These are phyloP conservation scores for Brasilioporus rufonigricans DNA, from an alignment of 768 basidiomycete species.

Conservation along the genomic window DNA sequence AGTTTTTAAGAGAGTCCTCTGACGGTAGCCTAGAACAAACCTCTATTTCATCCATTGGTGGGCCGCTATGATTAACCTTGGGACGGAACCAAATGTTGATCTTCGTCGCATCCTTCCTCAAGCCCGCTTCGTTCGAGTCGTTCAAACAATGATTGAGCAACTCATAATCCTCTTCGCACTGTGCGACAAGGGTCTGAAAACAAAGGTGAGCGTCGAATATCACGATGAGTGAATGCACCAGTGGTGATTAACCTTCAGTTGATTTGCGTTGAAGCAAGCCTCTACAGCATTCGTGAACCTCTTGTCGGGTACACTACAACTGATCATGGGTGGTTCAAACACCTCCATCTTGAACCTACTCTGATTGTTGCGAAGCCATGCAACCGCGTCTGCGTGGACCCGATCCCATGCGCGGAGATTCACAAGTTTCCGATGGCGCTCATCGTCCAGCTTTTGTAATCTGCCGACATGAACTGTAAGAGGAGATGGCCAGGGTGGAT, in stretches of 20 bases:
- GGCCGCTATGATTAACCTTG: constrained; percentile 35
- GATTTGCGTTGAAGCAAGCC: constrained; percentile 55
- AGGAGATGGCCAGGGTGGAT: not conserved
- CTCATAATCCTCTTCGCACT: constrained; percentile 79
- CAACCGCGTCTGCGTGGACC: constrained; percentile 60
- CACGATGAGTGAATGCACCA: not conserved
- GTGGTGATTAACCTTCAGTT: constrained; percentile 55
- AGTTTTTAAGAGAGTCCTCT: not conserved
- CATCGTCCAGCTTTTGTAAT: constrained; percentile 51
- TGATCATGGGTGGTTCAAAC: constrained; percentile 82
- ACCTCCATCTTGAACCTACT: constrained; percentile 73
- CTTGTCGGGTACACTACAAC: constrained; percentile 63
- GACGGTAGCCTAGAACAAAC: constrained; percentile 34
- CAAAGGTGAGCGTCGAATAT: not conserved
- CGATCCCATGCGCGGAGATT: constrained; percentile 51
- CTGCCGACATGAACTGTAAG: constrained; percentile 34
- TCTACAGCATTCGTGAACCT: constrained; percentile 70
- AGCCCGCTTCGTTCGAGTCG: constrained; percentile 51
- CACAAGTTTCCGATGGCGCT: constrained; percentile 56
- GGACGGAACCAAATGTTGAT: constrained; percentile 71
- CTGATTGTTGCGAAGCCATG: constrained; percentile 70
- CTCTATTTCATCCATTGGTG: constrained; percentile 61
- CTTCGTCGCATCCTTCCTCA: constrained; percentile 47
- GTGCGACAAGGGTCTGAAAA: constrained; percentile 77
- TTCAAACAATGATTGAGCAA: constrained; percentile 65